These are phyloP conservation scores for Yamadazyma mexicana DNA, from an alignment of 1,139 yeast genomes.

Conservation along the genomic window DNA sequence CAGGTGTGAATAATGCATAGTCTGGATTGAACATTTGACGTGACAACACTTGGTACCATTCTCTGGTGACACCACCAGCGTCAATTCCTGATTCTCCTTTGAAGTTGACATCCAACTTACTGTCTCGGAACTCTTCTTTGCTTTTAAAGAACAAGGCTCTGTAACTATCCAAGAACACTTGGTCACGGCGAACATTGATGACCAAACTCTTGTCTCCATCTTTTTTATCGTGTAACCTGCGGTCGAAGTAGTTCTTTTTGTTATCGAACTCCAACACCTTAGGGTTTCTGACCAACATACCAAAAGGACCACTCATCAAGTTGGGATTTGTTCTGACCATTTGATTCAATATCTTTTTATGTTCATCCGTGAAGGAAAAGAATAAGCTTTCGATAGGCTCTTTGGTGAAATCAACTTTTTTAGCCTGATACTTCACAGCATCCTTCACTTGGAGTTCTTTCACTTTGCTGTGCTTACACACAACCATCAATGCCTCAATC, in stretches of 20 bases:
- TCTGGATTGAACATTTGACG: conserved; percentile 97
- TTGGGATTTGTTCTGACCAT: conserved; percentile 92
- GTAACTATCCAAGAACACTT: conserved; percentile 90
- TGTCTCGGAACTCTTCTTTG: conserved; percentile 69
- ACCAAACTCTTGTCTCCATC: conserved; percentile 52
- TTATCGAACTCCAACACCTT: conserved; percentile 92
- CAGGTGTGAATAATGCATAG: conserved; percentile 90
- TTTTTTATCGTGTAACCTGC: conserved; percentile 57
- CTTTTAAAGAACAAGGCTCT: conserved; percentile 80
- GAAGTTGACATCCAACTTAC: conserved; percentile 77
- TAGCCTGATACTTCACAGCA: conserved; percentile 57
- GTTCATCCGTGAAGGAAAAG: conserved; percentile 87
- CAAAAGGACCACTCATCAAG: conserved; percentile 94
- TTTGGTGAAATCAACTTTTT: conserved; percentile 62
- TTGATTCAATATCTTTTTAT: conserved; percentile 83
- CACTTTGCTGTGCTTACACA: conserved; percentile 83
- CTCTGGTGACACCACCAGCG: conserved; percentile 97
- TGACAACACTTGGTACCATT: conserved; percentile 94
- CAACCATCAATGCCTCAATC: conserved; percentile 93
- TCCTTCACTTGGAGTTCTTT: conserved; percentile 64
- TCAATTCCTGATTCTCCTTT: conserved; percentile 96
- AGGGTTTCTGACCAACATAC: conserved; percentile 86
- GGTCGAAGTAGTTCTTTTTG: conserved; percentile 81
- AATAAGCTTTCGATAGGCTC: conserved; percentile 81
- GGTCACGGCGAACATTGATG: conserved; percentile 79